These are phyloP conservation scores for Nephromyces sp. DNA, from an alignment of 169 alveolate genomes.

Conservation along the genomic window DNA sequence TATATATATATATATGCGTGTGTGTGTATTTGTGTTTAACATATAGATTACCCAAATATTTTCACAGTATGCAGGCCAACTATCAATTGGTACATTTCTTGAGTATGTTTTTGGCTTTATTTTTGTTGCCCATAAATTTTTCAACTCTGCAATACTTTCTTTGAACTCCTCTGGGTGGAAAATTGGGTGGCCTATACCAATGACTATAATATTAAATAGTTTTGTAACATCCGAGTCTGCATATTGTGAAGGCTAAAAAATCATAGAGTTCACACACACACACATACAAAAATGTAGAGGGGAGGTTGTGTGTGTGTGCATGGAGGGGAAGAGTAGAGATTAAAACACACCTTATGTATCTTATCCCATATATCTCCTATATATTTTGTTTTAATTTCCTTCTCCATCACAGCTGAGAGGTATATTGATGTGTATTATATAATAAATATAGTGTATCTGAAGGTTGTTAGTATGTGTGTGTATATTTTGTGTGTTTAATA, in stretches of 20 bases:
- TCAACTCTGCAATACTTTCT: conserved; percentile 34
- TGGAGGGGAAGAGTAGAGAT: not conserved
- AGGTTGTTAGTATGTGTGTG: not conserved
- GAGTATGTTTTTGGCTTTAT: conserved; percentile 60
- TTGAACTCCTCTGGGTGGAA: conserved; percentile 52
- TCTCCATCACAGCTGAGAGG: not conserved
- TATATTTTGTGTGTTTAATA: not conserved
- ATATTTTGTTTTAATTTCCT: conserved; percentile 52
- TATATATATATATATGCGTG: not conserved
- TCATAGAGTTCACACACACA: not conserved
- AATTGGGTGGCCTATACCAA: conserved; percentile 61
- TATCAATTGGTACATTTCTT: conserved; percentile 71
- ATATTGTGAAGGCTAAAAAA: conserved; percentile 3
- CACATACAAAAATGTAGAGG: not conserved
- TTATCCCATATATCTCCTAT: conserved; percentile 62
- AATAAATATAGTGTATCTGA: not conserved
- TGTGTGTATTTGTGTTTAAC: not conserved
- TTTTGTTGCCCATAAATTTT: conserved; percentile 41
- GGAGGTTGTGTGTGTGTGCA: not conserved
- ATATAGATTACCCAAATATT: conserved; percentile 26
- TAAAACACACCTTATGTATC: conserved; percentile 44
- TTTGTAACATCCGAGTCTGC: conserved; percentile 16
- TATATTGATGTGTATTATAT: not conserved
- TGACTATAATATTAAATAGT: conserved; percentile 50
- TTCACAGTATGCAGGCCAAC: conserved; percentile 57